These are phyloP conservation scores for Candida nitratophila DNA, from an alignment of 805 yeast species.

Conservation along the genomic window DNA sequence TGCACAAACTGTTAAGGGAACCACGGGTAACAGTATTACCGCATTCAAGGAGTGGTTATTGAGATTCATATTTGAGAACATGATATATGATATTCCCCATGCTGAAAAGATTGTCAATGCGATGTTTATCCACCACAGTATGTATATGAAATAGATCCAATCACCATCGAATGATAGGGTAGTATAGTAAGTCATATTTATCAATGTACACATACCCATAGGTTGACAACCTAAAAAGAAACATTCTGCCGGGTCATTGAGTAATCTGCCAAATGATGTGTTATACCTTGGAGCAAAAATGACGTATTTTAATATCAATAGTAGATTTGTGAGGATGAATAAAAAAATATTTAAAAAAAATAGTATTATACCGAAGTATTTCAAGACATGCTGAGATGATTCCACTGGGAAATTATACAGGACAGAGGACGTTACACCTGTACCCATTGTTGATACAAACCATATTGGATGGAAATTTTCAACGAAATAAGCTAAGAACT, in stretches of 20 bases:
- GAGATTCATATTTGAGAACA: conserved; percentile 29
- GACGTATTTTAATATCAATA: conserved; percentile 34
- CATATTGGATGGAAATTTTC: conserved; percentile 43
- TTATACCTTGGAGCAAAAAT: conserved; percentile 8
- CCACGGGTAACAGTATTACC: conserved; percentile 65
- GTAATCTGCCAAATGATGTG: conserved; percentile 16
- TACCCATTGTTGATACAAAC: conserved; percentile 80
- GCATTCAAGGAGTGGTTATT: conserved; percentile 41
- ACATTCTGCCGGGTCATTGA: conserved; percentile 38
- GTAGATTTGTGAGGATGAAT: conserved; percentile 33
- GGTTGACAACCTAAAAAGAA: conserved; percentile 73
- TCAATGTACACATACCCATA: conserved; percentile 70
- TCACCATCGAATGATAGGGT: conserved; percentile 24
- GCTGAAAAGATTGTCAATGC: conserved; percentile 48
- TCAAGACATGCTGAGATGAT: conserved; percentile 25
- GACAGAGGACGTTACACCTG: conserved; percentile 63
- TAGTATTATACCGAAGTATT: conserved; percentile 47
- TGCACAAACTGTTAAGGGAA: conserved; percentile 69
- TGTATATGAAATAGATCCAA: conserved; percentile 47
- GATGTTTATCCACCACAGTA: conserved; percentile 70
- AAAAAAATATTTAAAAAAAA: conserved; percentile 52
- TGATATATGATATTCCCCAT: conserved; percentile 51
- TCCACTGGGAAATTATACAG: conserved; percentile 61
- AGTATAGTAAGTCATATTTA: conserved; percentile 46
- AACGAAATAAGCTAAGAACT: conserved; percentile 9